Conservation (phyloP, 2,329 filamentous ascomycete genomes). For the Hypomyces rosellus region DNA sequence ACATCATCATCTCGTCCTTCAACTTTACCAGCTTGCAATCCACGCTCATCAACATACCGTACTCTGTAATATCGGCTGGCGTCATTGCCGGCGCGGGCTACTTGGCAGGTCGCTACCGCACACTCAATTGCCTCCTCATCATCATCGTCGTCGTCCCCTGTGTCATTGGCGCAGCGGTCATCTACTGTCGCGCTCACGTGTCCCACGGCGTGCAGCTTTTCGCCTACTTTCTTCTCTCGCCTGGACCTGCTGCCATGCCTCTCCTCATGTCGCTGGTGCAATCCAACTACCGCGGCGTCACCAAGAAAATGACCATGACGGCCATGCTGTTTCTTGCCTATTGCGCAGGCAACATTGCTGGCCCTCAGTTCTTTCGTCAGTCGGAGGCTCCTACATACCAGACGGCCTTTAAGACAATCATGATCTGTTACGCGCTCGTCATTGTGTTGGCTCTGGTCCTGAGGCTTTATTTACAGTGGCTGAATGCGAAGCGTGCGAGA, state of each 20-base stretch:
- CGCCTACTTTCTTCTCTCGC: slow-evolving; percentile 51
- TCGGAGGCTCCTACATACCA: slow-evolving; percentile 44
- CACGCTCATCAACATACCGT: slow-evolving; percentile 53
- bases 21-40: slow-evolving; percentile 49
- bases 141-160: slow-evolving; percentile 43
- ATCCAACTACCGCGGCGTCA: slow-evolving; percentile 50
- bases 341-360: slow-evolving; percentile 50
- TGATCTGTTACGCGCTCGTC: slow-evolving; percentile 49
- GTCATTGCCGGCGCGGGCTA: slow-evolving; percentile 45
- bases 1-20: slow-evolving; percentile 50
- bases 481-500: slow-evolving; percentile 36
- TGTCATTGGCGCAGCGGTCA: slow-evolving; percentile 46
- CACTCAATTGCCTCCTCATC: slow-evolving; percentile 46
- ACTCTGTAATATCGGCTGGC: slow-evolving; percentile 44
- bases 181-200: slow-evolving; percentile 39
- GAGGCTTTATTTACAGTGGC: slow-evolving; percentile 40
- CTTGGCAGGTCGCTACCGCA: slow-evolving; percentile 45
- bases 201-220: slow-evolving; percentile 42
- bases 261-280: slow-evolving; percentile 50
- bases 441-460: slow-evolving; percentile 38
- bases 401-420: slow-evolving; percentile 49
- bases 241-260: slow-evolving; percentile 48
- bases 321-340: slow-evolving; percentile 50
- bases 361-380: slow-evolving; percentile 48
- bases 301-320: slow-evolving; percentile 55